phyloP scores from a whole-genome alignment of 495 filamentous ascomycete genomes.

The Penicillium mononematosum region DNA sequence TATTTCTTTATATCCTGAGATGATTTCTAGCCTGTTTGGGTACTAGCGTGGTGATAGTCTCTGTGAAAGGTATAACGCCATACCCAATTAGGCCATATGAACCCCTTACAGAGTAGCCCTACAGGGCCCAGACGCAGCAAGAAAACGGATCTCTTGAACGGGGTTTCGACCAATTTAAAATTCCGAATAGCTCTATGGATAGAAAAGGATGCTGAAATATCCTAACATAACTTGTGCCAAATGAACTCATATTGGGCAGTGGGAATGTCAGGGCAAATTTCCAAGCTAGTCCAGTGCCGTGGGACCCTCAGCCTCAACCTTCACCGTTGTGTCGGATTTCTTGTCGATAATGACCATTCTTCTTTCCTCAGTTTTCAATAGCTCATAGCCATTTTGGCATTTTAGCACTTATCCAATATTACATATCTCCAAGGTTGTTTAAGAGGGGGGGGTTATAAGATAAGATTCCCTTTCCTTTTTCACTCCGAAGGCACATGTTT shows the following conservation, averaged over 20 bases:
- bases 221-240: too few relatives aligned
- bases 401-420: background rate
- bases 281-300: background rate
- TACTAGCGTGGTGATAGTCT: background rate
- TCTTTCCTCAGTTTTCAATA: background rate
- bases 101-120: background rate
- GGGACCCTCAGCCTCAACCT: background rate
- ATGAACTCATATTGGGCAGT: too few relatives aligned
- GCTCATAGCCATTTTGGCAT: background rate
- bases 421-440: background rate
- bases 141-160: background rate
- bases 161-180: background rate
- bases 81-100: background rate
- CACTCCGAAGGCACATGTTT: background rate
- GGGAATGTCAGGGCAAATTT: too few relatives aligned
- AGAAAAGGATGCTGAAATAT: too few relatives aligned
- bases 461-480: background rate
- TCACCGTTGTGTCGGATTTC: background rate
- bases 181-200: too few relatives aligned
- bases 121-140: conserved; percentile 1
- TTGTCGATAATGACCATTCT: background rate
- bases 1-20: background rate
- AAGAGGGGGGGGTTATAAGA: background rate
- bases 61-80: background rate
- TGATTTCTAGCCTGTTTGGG: background rate